These are phyloP conservation scores for Neurospora discreta DNA, from an alignment of 495 filamentous ascomycete species.

Conservation along the genomic window DNA sequence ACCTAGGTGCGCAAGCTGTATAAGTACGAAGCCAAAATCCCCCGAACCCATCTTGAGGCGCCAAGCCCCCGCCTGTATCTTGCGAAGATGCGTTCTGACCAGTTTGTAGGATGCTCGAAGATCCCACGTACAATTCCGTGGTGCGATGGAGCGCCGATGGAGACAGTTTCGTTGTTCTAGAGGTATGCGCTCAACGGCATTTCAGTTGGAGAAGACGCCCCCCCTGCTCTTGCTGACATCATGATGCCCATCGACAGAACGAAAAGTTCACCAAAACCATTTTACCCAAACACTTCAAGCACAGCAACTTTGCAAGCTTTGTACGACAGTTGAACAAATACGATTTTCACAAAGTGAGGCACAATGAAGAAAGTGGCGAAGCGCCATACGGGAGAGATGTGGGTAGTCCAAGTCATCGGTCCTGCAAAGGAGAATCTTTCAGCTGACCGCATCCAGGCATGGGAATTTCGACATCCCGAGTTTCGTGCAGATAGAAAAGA, in stretches of 20 bases:
- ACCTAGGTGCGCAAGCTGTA: constrained; percentile 91
- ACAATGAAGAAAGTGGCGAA: constrained; percentile 87
- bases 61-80: background rate
- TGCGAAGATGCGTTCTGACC: constrained; percentile 15
- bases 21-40: constrained; percentile 53
- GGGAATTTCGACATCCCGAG: constrained; percentile 98
- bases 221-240: constrained; percentile 1
- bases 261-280: constrained; percentile 98
- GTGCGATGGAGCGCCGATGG: constrained; percentile 93
- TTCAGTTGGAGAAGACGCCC: constrained; percentile 2
- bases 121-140: constrained; percentile 81
- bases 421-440: background rate
- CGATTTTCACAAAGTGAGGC: constrained; percentile 97
- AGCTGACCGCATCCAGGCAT: constrained; percentile 49
- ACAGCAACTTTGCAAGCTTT: constrained; percentile 98
- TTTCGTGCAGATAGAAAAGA: constrained; percentile 95
- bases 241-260: constrained; percentile 51
- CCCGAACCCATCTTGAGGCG: background rate
- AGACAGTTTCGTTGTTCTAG: constrained; percentile 93
- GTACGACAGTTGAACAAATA: constrained; percentile 99
- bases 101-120: constrained; percentile 80
- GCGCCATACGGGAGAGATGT: constrained; percentile 88
- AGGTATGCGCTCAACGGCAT: constrained; percentile 48
- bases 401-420: constrained; percentile 25
- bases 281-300: constrained; percentile 96